Conservation (phyloP, 768 basidiomycete genomes). For the Holtermannia corniformis region DNA sequence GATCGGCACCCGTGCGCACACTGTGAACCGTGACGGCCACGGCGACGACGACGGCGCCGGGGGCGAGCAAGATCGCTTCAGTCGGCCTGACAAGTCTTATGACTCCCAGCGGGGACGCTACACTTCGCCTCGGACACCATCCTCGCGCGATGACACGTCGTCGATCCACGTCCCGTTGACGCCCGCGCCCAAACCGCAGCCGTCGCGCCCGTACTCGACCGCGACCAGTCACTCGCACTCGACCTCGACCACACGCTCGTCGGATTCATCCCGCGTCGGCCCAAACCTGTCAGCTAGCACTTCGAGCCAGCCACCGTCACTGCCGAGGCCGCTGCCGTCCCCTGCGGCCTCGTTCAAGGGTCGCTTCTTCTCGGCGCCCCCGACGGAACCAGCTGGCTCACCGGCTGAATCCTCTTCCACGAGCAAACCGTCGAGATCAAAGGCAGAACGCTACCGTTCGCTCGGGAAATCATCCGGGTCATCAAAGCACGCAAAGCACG, state of each 20-base stretch:
- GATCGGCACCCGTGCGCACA: no score
- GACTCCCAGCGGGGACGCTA: background rate
- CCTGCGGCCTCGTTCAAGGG: slow-evolving; percentile 22
- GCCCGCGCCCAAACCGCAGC: background rate
- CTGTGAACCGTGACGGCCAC: no score
- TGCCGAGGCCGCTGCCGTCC: slow-evolving; percentile 14
- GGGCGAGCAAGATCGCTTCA: no score
- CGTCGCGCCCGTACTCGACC: slow-evolving; percentile 8
- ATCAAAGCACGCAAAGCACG: slow-evolving; percentile 14
- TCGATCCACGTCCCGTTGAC: background rate
- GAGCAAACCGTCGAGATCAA: slow-evolving; percentile 3
- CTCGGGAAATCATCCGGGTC: slow-evolving; percentile 24
- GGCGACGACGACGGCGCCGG: no score
- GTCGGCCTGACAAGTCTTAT: background rate
- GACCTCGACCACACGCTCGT: slow-evolving; percentile 18
- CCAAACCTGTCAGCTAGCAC: background rate
- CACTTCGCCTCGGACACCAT: background rate
- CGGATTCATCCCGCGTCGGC: slow-evolving; percentile 21
- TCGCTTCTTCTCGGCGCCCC: slow-evolving; percentile 30
- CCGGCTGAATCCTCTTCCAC: background rate
- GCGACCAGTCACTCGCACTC: slow-evolving; percentile 9
- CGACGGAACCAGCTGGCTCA: background rate
- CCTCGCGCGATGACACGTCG: background rate
- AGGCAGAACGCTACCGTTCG: slow-evolving; percentile 19
- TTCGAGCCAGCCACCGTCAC: background rate